phyloP scores from a whole-genome alignment of 352 stramenopile species.

The Phytophthora megakarya region DNA sequence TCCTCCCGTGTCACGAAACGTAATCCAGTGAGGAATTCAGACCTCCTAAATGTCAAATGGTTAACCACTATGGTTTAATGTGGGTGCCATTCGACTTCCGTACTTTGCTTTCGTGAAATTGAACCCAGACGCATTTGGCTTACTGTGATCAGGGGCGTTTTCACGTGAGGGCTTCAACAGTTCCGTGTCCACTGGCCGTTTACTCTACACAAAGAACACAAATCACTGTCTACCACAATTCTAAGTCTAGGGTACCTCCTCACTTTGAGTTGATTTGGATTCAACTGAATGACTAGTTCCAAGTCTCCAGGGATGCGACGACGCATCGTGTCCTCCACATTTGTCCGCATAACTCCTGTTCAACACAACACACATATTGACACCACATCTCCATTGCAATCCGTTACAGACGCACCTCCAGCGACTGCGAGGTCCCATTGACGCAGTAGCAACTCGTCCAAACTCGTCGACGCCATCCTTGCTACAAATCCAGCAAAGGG shows the following conservation, averaged over 20 bases:
- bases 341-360: slow-evolving; percentile 47
- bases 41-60: slow-evolving; percentile 28
- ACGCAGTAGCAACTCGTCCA: slow-evolving; percentile 24
- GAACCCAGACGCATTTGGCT: slow-evolving; percentile 33
- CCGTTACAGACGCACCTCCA: slow-evolving; percentile 18
- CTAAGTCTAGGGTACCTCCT: not conserved
- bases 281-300: slow-evolving; percentile 48
- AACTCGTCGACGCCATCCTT: slow-evolving; percentile 9
- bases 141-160: not conserved
- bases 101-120: slow-evolving; percentile 74
- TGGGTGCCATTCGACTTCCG: too few relatives aligned
- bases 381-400: not conserved
- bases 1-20: slow-evolving; percentile 15
- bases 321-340: slow-evolving; percentile 37
- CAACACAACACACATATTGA: not conserved
- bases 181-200: slow-evolving; percentile 46
- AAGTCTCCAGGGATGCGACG: slow-evolving; percentile 43
- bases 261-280: slow-evolving; percentile 48
- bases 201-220: slow-evolving; percentile 28
- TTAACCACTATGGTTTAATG: not conserved
- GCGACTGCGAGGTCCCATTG: slow-evolving; percentile 28
- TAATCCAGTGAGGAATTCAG: slow-evolving; percentile 58
- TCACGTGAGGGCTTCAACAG: slow-evolving; percentile 13
- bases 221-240: not conserved
- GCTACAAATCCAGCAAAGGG: not conserved